A percentile compares a stretch with the other conserved stretches of the same genome.
These are phyloP conservation scores for Senna siamea DNA, from an alignment of 306 rosid species.

Conservation along the genomic window DNA sequence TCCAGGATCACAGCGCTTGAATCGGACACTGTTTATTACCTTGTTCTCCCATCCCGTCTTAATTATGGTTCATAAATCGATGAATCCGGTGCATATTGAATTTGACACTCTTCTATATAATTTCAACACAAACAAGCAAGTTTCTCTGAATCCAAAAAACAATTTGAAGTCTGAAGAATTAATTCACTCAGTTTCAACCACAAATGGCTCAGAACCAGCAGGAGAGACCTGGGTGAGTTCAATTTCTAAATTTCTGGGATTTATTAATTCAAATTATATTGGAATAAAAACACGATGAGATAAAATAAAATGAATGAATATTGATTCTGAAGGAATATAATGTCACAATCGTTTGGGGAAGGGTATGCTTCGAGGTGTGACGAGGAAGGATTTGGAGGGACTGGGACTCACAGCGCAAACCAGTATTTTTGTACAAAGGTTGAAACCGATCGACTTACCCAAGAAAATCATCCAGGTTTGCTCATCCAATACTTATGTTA, in stretches of 20 bases:
- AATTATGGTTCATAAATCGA: background rate
- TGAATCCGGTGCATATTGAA: background rate
- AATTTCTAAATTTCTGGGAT: background rate
- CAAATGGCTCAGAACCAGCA: constrained; percentile 30
- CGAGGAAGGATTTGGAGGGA: constrained; percentile 92
- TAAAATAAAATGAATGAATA: too few relatives aligned
- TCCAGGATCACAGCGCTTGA: background rate
- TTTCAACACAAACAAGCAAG: background rate
- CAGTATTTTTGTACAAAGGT: constrained; percentile 24
- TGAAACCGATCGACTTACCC: constrained; percentile 35
- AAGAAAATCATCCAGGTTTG: constrained; percentile 71
- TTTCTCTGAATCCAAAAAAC: background rate
- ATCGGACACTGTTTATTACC: background rate
- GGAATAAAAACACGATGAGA: background rate
- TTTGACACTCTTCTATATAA: background rate
- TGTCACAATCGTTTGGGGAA: constrained; percentile 85
- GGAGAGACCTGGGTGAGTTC: constrained; percentile 52
- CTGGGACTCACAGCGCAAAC: constrained; percentile 57
- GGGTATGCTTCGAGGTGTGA: constrained; percentile 75
- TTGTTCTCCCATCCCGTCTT: background rate
- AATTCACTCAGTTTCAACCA: background rate
- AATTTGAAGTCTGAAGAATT: background rate
- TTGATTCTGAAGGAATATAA: constrained; percentile 56
- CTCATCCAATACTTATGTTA: background rate
- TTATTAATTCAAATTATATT: background rate